These are phyloP conservation scores for Melampsora larici-populina DNA, from an alignment of 1,284 basidiomycete genomes.

Conservation along the genomic window DNA sequence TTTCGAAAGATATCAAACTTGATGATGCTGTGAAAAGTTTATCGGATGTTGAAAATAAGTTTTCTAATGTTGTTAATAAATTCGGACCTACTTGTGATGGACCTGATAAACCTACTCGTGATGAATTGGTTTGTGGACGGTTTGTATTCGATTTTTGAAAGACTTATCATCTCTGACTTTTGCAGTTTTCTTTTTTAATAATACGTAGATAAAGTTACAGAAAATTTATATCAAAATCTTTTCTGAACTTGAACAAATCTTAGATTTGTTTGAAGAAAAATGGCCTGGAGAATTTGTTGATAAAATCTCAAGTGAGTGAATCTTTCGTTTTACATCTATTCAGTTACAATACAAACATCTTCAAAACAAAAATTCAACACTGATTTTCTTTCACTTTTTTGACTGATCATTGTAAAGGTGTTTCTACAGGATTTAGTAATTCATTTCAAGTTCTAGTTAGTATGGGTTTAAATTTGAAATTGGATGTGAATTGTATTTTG, in stretches of 20 bases:
- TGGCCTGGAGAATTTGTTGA: not conserved
- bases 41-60: not conserved
- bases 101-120: not conserved
- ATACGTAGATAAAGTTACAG: not conserved
- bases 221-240: not conserved
- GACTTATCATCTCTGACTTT: not conserved
- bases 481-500: not conserved
- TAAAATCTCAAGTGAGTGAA: not conserved
- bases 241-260: not conserved
- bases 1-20: not conserved
- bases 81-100: not conserved
- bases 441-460: constrained; percentile 3
- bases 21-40: not conserved
- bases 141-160: not conserved
- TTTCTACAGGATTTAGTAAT: not conserved
- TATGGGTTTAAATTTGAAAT: not conserved
- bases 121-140: not conserved
- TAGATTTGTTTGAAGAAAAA: not conserved
- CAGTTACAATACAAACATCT: no score
- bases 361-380: not conserved
- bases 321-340: no score
- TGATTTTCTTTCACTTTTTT: not conserved
- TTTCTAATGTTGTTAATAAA: not conserved
- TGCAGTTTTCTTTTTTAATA: not conserved
- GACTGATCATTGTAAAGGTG: not conserved